Percentiles rank a stretch among this genome's conserved stretches.
Conservation (phyloP, 2,329 filamentous ascomycete species). For the Aureobasidium melanogenum region DNA sequence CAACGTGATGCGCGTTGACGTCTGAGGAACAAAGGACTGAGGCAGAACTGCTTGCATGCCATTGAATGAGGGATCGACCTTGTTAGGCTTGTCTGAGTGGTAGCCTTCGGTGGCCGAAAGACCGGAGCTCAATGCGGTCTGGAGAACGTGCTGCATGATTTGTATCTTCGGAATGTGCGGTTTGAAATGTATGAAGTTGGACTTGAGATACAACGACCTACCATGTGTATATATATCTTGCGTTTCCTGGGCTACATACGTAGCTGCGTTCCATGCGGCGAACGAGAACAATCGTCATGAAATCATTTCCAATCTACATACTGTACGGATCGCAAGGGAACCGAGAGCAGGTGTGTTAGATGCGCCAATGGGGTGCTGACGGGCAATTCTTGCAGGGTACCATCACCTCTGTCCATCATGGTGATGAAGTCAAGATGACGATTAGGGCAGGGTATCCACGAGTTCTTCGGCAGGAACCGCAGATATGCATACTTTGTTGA, state of each 20-base stretch:
- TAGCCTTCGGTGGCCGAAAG: constrained; percentile 20
- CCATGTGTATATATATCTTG: neutral
- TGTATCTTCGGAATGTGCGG: neutral
- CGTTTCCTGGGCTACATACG: neutral
- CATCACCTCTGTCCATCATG: neutral
- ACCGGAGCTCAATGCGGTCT: constrained; percentile 17
- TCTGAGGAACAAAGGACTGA: constrained; percentile 14
- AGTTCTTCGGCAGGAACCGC: neutral
- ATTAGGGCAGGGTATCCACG: neutral
- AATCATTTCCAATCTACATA: neutral
- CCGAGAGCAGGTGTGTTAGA: neutral
- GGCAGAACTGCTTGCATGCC: constrained; percentile 15
- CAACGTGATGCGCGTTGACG: constrained; percentile 14
- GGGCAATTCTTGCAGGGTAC: neutral
- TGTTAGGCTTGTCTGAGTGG: constrained; percentile 19
- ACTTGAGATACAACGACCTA: neutral
- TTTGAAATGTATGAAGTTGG: neutral
- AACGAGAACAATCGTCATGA: neutral
- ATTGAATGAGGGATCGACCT: constrained; percentile 15
- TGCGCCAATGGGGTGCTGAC: neutral
- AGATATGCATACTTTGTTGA: neutral
- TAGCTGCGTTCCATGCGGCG: neutral
- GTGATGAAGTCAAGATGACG: constrained; percentile 2
- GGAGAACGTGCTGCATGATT: constrained; percentile 22
- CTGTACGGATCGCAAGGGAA: neutral